Evolutionary conservation across 129 eudicot species (phyloP).

Genomic region (Centella asiatica): DNA sequence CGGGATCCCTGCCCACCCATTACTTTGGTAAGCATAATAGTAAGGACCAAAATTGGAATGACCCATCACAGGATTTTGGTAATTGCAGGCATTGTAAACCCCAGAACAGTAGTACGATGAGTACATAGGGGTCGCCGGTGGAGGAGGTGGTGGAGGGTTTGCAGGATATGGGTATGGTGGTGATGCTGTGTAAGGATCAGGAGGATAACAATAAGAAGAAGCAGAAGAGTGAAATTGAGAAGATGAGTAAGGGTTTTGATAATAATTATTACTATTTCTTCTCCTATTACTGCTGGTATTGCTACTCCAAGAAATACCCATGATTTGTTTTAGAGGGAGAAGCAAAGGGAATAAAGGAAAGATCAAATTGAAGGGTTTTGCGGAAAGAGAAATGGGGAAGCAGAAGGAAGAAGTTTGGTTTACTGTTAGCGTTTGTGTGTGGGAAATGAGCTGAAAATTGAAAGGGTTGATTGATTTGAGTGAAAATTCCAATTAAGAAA

Average conservation of each 20-base stretch:
- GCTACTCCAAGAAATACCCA: conserved; percentile 50
- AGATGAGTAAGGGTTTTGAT: conserved; percentile 35
- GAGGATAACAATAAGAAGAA: conserved; percentile 18
- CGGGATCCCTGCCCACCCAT: conserved; percentile 31
- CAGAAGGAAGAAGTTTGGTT: conserved; percentile 13
- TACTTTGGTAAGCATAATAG: conserved; percentile 21
- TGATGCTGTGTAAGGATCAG: conserved; percentile 26
- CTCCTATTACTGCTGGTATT: conserved; percentile 31
- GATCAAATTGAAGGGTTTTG: conserved; percentile 4
- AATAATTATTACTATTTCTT: conserved; percentile 28
- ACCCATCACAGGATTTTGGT: conserved; percentile 26
- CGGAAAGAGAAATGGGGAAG: not conserved
- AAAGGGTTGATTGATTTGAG: not conserved
- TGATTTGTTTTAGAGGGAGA: conserved; percentile 4
- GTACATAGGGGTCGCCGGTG: conserved; percentile 21
- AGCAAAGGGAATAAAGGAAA: not conserved
- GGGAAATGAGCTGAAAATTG: not conserved
- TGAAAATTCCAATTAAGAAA: not conserved
- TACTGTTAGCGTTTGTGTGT: not conserved
- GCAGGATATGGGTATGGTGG: conserved; percentile 34
- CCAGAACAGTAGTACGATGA: conserved; percentile 31
- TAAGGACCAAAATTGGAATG: conserved; percentile 42
- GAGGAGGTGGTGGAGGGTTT: conserved; percentile 30
- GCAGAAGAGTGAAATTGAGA: conserved; percentile 29
- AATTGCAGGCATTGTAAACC: conserved; percentile 25